Evolutionary conservation across 495 filamentous ascomycete species (phyloP), one percentile per base, ranked within the genome.

Genomic region (Collariella sp.): DNA sequence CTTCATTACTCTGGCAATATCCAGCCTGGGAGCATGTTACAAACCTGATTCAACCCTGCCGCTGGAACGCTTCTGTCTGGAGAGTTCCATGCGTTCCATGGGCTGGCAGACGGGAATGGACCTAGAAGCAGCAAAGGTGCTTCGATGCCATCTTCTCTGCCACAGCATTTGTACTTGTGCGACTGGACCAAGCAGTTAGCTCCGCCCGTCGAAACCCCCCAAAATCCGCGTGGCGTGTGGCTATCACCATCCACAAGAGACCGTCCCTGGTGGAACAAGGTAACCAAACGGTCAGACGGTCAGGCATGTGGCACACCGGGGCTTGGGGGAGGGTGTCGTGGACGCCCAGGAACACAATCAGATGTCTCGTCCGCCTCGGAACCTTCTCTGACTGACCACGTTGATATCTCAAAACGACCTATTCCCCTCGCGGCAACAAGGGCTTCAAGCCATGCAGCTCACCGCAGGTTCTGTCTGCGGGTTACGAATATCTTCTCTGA

Each of bases 111-210:
- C 26, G 9, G 26, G 26, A 31, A 31, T 9, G 26, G 26, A n/a
- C n/a, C n/a, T 9, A 31, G 26, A 31, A 31, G 26, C 26, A 5
- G 26, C n/a, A n/a, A n/a, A 31, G 26, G 26, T 31, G 26, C 26
- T 31, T 31, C 26, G 26, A 19, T 43, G 22, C 26, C 22, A 6
- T 31, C n/a, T 42, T n/a, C 16, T 26, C 18, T 44, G 53, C 45
- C 46, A 50, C 46, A 39, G 39, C 53, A 42, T n/a, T 19, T 58
- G 56, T 58, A 42, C n/a, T 19, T 58, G 56, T 58, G 33, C 39
- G 31, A 58, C 50, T 26, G 38, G 45, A 20, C 38, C 39, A 58
- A 50, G 56, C 50, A 53, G 56, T 49, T 9, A 15, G 12, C 35
- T 5, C n/a, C n/a, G 11, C 35, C 4, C 35, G 35, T 12, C 26